Evolutionary conservation across 176 grass and related monocot species (phyloP).

Genomic region (Triticum urartu): DNA sequence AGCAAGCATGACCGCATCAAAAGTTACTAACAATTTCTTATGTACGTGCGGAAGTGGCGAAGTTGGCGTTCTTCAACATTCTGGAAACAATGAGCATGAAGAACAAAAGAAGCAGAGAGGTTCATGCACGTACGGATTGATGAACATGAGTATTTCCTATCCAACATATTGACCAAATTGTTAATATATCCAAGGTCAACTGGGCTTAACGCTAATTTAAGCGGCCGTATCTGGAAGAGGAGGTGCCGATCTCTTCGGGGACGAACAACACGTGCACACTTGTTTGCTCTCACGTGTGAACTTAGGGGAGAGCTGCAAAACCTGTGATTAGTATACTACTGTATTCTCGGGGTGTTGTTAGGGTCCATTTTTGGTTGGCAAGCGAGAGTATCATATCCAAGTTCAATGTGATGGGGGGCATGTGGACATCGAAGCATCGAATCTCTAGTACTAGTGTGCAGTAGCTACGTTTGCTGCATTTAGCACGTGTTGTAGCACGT

Average conservation of each 20-base stretch:
- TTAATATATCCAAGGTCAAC: background rate
- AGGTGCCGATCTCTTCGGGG: background rate
- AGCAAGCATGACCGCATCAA: background rate
- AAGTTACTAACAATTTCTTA: background rate
- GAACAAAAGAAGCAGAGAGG: background rate
- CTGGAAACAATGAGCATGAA: background rate
- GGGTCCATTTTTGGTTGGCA: background rate
- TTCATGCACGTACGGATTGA: background rate
- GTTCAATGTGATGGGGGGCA: background rate
- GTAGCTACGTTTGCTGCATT: background rate
- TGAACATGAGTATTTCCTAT: too few relatives aligned
- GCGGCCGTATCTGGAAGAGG: too few relatives aligned
- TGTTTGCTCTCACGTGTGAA: conserved; percentile 29
- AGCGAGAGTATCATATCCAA: background rate
- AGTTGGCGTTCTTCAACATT: conserved; percentile 27
- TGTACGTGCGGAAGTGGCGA: too few relatives aligned
- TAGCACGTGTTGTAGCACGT: conserved; percentile 17
- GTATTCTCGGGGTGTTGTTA: too few relatives aligned
- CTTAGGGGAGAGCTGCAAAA: background rate
- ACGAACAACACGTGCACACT: background rate
- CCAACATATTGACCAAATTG: too few relatives aligned
- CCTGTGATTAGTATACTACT: too few relatives aligned
- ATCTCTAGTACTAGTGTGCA: background rate
- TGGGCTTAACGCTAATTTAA: background rate
- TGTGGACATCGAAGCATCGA: background rate